These are phyloP conservation scores for Neofusicoccum ribis DNA, from an alignment of 2,329 filamentous ascomycete species.

Conservation along the genomic window DNA sequence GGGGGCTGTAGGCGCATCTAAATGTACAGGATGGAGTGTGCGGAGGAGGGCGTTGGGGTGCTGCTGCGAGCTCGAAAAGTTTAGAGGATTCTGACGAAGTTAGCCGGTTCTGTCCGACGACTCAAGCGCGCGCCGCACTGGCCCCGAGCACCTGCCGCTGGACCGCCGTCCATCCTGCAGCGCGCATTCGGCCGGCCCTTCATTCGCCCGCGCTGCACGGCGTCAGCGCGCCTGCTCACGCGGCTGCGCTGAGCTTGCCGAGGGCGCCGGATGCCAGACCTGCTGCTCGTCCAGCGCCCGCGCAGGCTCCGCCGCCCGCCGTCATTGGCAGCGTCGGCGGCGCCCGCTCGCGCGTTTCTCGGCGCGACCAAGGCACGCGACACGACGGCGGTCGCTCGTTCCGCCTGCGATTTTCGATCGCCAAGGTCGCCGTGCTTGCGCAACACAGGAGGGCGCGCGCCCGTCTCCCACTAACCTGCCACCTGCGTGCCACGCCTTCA, in stretches of 20 bases:
- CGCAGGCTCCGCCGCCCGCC: background rate
- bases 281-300: too few species aligned
- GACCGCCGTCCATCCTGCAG: too few species aligned
- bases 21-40: conserved; percentile 30
- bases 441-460: background rate
- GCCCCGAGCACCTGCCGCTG: background rate
- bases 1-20: conserved; percentile 22
- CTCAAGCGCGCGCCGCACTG: background rate
- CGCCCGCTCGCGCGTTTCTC: conserved; percentile 3
- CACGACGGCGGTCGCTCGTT: conserved; percentile 2
- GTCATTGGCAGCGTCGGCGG: background rate
- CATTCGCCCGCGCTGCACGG: too few species aligned
- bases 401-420: conserved; percentile 9
- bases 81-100: conserved; percentile 17
- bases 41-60: background rate
- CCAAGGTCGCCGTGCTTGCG: conserved; percentile 1
- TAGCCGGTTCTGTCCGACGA: conserved; percentile 9
- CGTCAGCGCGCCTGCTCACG: too few species aligned
- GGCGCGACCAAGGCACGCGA: conserved; percentile 8
- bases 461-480: background rate
- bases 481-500: background rate
- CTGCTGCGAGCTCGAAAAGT: conserved; percentile 18
- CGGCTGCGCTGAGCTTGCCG: too few species aligned
- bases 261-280: too few species aligned
- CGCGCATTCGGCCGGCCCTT: too few species aligned